These are phyloP conservation scores for Capsella bursapastoris DNA, from an alignment of 345 rosid genomes.

Conservation along the genomic window DNA sequence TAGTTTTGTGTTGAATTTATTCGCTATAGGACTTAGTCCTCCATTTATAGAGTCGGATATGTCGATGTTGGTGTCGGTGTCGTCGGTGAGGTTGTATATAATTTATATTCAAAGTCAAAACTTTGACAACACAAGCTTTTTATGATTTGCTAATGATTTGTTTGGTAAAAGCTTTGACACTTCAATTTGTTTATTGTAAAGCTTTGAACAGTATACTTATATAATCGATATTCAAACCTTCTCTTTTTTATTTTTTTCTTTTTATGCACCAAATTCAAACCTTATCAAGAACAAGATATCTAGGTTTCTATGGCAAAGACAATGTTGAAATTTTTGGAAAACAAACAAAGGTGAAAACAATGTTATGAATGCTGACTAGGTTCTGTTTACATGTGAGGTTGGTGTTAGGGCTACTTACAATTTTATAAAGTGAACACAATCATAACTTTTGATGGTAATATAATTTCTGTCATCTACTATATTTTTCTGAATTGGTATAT, in stretches of 20 bases:
- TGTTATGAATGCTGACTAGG: background rate
- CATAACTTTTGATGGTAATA: no score
- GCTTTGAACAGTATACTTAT: background rate
- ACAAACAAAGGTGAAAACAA: background rate
- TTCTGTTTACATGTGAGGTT: background rate
- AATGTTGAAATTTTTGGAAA: background rate
- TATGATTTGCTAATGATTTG: background rate
- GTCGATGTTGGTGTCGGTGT: constrained; percentile 15
- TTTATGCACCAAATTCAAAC: background rate
- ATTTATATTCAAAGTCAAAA: constrained; percentile 1
- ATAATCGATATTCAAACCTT: background rate
- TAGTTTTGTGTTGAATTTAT: constrained; percentile 5
- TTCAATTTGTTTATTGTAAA: background rate
- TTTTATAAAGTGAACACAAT: no score
- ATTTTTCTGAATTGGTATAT: no score
- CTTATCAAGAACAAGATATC: background rate
- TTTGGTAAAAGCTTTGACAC: background rate
- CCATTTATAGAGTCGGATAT: constrained; percentile 25
- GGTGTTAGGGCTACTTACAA: no score
- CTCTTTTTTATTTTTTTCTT: no score
- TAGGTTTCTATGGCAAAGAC: background rate
- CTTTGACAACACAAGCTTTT: constrained; percentile 1
- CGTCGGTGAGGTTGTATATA: constrained; percentile 3
- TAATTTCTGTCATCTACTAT: no score
- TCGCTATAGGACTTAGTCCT: background rate